A percentile compares a stretch with the other conserved stretches of the same genome.
Conservation (phyloP, 2,329 filamentous ascomycete genomes). For the Huntiella savannae region DNA sequence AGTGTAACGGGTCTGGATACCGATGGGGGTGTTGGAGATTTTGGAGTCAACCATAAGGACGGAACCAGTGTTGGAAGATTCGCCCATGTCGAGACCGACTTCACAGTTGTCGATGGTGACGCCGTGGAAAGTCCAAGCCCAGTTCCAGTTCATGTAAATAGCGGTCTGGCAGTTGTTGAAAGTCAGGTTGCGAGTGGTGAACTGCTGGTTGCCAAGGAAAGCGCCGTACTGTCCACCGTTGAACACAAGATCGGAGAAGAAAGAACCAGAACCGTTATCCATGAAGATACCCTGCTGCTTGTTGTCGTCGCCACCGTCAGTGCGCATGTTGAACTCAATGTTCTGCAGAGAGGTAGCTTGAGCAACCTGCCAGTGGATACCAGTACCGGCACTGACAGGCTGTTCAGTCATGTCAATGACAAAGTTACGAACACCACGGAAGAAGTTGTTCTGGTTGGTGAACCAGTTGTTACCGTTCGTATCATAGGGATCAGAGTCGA, state of each 20-base stretch:
- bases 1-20: conserved; percentile 58
- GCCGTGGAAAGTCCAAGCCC: conserved; percentile 67
- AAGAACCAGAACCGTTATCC: conserved; percentile 69
- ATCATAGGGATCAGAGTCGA: conserved; percentile 75
- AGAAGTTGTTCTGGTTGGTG: conserved; percentile 71
- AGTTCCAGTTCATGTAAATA: conserved; percentile 84
- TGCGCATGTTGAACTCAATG: conserved; percentile 61
- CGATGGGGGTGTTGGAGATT: conserved; percentile 56
- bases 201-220: conserved; percentile 74
- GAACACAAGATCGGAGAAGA: conserved; percentile 68
- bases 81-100: conserved; percentile 59
- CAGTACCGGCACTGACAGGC: conserved; percentile 40
- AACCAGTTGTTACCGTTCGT: conserved; percentile 51
- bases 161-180: conserved; percentile 72
- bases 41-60: conserved; percentile 66
- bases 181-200: conserved; percentile 63
- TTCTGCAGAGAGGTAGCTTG: conserved; percentile 67
- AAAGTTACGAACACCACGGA: conserved; percentile 66
- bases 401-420: conserved; percentile 55
- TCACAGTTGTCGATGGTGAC: conserved; percentile 53
- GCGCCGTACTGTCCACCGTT: conserved; percentile 63
- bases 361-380: conserved; percentile 75
- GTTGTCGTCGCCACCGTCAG: conserved; percentile 43
- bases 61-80: conserved; percentile 64
- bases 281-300: conserved; percentile 63